Evolutionary conservation across 1,139 yeast species (phyloP), one percentile per base, ranked within the genome.

Genomic region (Nakaseomyces kungkrabaensis): DNA sequence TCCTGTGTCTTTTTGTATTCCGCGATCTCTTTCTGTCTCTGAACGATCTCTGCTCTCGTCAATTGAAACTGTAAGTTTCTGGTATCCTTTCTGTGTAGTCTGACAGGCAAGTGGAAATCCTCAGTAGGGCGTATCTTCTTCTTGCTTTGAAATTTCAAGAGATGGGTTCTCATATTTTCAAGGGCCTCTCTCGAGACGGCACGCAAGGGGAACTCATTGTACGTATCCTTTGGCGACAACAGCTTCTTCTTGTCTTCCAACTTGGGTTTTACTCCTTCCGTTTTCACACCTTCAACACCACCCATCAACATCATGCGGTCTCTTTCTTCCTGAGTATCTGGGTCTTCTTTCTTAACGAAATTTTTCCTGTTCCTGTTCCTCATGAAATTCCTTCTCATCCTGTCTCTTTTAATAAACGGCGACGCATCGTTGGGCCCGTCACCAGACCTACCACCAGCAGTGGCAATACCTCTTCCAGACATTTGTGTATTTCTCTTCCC

Each of bases 81-180:
- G 1, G 97, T 96, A 66, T 90, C 97, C 64, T 90, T 89, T 58
- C 97, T 76, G 66, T 89, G 96, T 61, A 90, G 72, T 57, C 96
- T 73, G 17, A 90, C 84, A 0, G 98, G 98, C 52, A 78, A 77
- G 48, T 80, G 81, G 66, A 90, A 90, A 56, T 82, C 82, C 37
- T 73, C 72, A 32, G 73, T 71, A 5, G 94, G 92, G 56, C 86
- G 86, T 34, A 92, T 83, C 45, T 77, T 75, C 58, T 79, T 77
- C 55, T 81, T 80, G 37, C 86, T 75, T 60, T 85, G 95, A 62
- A 92, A 88, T 66, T 84, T 83, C 70, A 90, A 69, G 34, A 92
- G 76, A 65, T 92, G 97, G 55, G 82, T 85, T 53, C 95, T 75
- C 48, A 83, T 76, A 53, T 85, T 88, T 47, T 79, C 80, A 33